Evolutionary conservation across 1,284 basidiomycete species (phyloP).

Genomic region (Ganoderma leucocontextum): DNA sequence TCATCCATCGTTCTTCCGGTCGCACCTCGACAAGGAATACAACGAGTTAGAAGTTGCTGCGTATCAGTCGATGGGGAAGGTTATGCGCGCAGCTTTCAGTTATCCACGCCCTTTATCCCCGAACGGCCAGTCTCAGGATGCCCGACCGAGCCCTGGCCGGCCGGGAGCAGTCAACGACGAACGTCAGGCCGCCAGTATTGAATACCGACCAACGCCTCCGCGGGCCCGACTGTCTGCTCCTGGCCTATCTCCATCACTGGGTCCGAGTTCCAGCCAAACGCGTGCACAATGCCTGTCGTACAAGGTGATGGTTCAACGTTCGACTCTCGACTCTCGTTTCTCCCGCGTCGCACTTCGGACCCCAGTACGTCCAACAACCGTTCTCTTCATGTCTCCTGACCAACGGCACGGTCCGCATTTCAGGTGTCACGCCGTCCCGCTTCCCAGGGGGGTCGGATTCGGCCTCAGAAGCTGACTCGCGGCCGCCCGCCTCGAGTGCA

Average conservation of each 20-base stretch:
- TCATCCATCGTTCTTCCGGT: not conserved
- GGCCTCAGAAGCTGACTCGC: slow-evolving; percentile 3
- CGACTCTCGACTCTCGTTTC: not conserved
- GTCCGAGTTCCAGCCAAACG: no score
- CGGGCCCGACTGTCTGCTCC: not conserved
- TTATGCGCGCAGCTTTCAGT: not conserved
- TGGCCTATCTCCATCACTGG: not conserved
- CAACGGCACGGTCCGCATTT: not conserved
- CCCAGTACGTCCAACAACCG: slow-evolving; percentile 3
- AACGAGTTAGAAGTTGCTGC: not conserved
- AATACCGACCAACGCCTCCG: not conserved
- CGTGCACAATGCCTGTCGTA: no score
- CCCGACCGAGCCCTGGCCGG: not conserved
- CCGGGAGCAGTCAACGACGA: not conserved
- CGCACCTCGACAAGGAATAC: not conserved
- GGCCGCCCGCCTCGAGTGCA: not conserved
- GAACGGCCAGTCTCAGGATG: not conserved
- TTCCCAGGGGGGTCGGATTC: not conserved
- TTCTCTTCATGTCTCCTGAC: not conserved
- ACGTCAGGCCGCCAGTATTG: not conserved
- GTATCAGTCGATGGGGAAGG: not conserved
- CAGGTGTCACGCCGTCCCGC: not conserved
- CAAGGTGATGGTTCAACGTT: not conserved
- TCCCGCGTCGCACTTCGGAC: slow-evolving; percentile 1
- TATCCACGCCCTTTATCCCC: not conserved